Base-by-base conservation (phyloP, 176 grass and related monocot species). In the Ananas comosus region DNA sequence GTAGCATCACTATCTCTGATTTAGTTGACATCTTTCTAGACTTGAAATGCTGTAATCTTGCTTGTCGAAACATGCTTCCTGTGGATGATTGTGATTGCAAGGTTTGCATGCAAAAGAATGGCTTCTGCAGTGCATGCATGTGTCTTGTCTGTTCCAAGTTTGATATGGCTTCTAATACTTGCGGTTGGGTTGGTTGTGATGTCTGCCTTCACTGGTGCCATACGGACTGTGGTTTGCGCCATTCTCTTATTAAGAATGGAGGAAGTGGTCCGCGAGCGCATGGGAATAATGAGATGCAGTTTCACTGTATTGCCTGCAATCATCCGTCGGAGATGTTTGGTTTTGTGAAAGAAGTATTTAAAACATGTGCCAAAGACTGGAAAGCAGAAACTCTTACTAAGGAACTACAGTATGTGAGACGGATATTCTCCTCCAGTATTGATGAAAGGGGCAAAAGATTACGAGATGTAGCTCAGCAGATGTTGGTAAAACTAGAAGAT, bases 291-390 rank as follows among this genome's bases (percentile, higher is more conserved):
- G 85, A 89, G 53, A 85, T 90, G 71, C 89, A 90, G 51, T 97
- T 97, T 74, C 76, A 90, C 68, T 97, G 93, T 8, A 13, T 71
- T 70, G 89, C 86, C 57, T 97, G 93, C 73, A 84, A 76, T 13
- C 89, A 97, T 80, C 83, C 86, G 57, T 92, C 88, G 27, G 86
- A 97, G 82, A 97, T 97, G 89, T 90, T 92, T 92, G 94, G 94
- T 67, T 92, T 97, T 85, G 89, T 97, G 52, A 92, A 88, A 69
- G 94, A 90, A 79, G 94, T 93, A 59, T 97, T 97, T 70, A 82
- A 59, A 73, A 88, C 84, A 59, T 97, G 94, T 78, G 89, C 63
- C 2, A 89, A 72, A 51, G 83, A 92, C 49, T 97, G 94, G 94
- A 90, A 73, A 53, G 64, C 74, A 14, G 89, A 97, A 22, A 82